Evolutionary conservation across 2,329 filamentous ascomycete species (phyloP).

Genomic region (Zymoseptoria brevis): DNA sequence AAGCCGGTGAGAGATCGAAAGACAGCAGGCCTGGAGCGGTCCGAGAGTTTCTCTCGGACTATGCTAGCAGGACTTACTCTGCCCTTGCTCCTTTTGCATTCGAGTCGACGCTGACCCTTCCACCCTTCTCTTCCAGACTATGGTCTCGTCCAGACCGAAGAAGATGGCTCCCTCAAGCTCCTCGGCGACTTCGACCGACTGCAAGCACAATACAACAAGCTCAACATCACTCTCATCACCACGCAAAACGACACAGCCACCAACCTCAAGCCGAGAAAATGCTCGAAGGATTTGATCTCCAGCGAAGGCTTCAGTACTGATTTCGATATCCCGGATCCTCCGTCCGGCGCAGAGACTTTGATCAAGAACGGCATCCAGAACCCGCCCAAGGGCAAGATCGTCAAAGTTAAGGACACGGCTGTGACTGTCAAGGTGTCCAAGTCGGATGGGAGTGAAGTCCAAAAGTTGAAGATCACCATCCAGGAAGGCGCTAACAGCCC

Average conservation of each 20-base stretch:
- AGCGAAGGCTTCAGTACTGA: constrained; percentile 62
- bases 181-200: constrained; percentile 56
- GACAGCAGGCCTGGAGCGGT: too few species aligned
- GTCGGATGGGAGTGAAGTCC: constrained; percentile 50
- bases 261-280: constrained; percentile 52
- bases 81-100: too few species aligned
- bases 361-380: constrained; percentile 68
- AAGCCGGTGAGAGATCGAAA: constrained; percentile 34
- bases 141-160: constrained; percentile 40
- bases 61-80: too few species aligned
- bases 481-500: constrained; percentile 50
- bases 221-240: constrained; percentile 64
- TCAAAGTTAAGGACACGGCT: constrained; percentile 49
- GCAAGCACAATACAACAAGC: constrained; percentile 62
- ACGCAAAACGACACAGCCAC: constrained; percentile 51
- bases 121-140: constrained; percentile 27
- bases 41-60: too few species aligned
- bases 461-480: constrained; percentile 53
- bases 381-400: constrained; percentile 50
- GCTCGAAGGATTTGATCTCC: constrained; percentile 59
- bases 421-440: constrained; percentile 52
- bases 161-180: constrained; percentile 37
- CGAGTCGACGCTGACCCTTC: too few species aligned
- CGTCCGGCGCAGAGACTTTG: constrained; percentile 59
- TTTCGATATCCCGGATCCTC: constrained; percentile 67